Base-by-base conservation (phyloP, 169 alveolate species). In the Cyclospora cayetanensis region DNA sequence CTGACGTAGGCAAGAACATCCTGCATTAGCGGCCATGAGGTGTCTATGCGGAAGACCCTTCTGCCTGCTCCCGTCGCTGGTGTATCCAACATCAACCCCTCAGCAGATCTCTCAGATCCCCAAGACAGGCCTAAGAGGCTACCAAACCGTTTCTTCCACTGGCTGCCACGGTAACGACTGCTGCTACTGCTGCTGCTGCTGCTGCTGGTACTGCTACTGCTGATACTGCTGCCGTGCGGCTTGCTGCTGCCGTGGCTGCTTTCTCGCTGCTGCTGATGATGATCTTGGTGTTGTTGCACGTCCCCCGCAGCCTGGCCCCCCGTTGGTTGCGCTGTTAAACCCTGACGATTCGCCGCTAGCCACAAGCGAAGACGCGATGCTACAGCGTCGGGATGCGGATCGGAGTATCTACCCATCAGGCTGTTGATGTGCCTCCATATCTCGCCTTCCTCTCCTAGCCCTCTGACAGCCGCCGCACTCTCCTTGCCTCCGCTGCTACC, bases 361-460 rank as follows among this genome's bases (percentile, higher is more conserved):
- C 94, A 92, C n/a, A 94, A 55, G 68, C 90, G 80, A 50, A 94
- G 84, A 22, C 96, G 88, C n/a, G 93, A 63, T 1, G 96, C 96
- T 46, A 92, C 95, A 1, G 96, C 96, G 84, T 94, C 96, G n/a
- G 96, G 96, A 53, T 94, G 96, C 31, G 85, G 91, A 65, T 94
- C 96, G 41, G 90, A 77, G 79, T 41, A 20, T 37, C 74, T 35
- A 34, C 80, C 91, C 60, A 43, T 39, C 41, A 90, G 42, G 22
- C 22, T 22, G 65, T 74, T 76, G 46, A 94, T 79, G 35, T 37
- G 90, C 27, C 65, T 77, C 96, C 96, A 94, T 3, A 94, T 77
- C 74, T 94, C 95, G 31, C 29, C 80, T 52, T 92, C 95, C 66
- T 94, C 96, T 18, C 77, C 68, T 20, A 43, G 41, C 20, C 63